Base-by-base conservation (phyloP, 495 filamentous ascomycete genomes). In the Hypoxylon lienhwacheense region DNA sequence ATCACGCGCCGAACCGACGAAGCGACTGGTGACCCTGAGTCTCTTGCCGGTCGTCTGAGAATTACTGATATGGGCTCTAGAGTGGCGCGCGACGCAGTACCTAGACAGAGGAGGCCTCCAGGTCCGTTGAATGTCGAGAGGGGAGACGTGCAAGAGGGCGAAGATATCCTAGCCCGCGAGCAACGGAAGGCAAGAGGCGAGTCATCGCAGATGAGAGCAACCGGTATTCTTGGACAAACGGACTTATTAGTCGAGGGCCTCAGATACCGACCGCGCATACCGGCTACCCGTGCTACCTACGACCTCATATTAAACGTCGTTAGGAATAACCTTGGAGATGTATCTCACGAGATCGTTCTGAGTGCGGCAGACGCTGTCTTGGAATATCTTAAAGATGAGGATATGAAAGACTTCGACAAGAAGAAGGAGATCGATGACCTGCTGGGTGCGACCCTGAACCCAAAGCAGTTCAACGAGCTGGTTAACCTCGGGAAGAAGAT, bases 401-500 rank as follows among this genome's bases (percentile, higher is more conserved):
- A 91, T 35, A 81, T 96, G 75, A 99, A 96, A 71, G 93, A 99
- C 66, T 90, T 95, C 46, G 95, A 97, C 67, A 97, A 95, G 75
- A 97, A 97, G 73, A 96, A 92, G 73, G 91, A 96, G 63, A 84
- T 99, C 28, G 93, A 97, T 58, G 93, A 97, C 54, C 79, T 97
- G 46, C 66, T 99, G 31, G 95, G 92, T 19, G 80, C 78, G 6
- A 85, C 83, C 0, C 85, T 95, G 77, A 84, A 80, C 24, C 83
- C 89, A 0, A 96, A 97, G 67, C 86, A 95, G 64, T 99, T 96
- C 71, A 97, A 97, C 63, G 93, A 97, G 71, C 74, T 97, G 37
- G 86, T 97, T 40, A 99, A 96, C 67, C 77, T 99, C 4, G 90
- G 92, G 24, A 99, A 97, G 77, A 99, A 99, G 71, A 96, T 99